Percentiles rank a stretch among this genome's conserved stretches.
Conservation (phyloP, 768 basidiomycete species). For the Panaeolus papilionaceus region DNA sequence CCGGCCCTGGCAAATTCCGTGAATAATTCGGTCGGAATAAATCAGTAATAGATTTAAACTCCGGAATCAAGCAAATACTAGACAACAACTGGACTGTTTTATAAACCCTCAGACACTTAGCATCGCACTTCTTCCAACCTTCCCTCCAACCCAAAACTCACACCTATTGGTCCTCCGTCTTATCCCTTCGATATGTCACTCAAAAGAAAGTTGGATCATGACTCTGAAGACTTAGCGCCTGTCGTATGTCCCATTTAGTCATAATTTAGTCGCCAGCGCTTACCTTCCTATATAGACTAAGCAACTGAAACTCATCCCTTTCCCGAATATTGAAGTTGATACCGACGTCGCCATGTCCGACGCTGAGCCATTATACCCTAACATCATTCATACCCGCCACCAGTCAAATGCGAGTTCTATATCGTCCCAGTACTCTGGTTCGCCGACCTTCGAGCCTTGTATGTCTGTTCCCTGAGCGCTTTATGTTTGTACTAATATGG, state of each 20-base stretch:
- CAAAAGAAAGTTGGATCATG: slow-evolving; percentile 78
- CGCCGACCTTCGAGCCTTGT: slow-evolving; percentile 54
- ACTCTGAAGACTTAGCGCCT: slow-evolving; percentile 57
- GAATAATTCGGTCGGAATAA: slow-evolving; percentile 24
- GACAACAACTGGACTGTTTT: slow-evolving; percentile 30
- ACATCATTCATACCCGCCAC: slow-evolving; percentile 65
- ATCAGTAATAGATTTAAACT: slow-evolving; percentile 26
- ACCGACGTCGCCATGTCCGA: slow-evolving; percentile 78
- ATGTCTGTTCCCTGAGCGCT: slow-evolving; percentile 33
- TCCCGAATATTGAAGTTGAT: slow-evolving; percentile 69
- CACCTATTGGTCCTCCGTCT: slow-evolving; percentile 27
- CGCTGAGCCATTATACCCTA: slow-evolving; percentile 59
- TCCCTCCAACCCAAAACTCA: slow-evolving; percentile 26
- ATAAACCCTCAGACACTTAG: slow-evolving; percentile 33
- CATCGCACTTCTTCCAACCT: slow-evolving; percentile 25
- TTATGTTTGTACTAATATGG: slow-evolving; percentile 12
- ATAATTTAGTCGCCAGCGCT: slow-evolving; percentile 30
- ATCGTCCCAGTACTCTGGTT: slow-evolving; percentile 55
- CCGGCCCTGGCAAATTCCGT: slow-evolving; percentile 28
- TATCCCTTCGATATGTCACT: slow-evolving; percentile 56
- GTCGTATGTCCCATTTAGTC: slow-evolving; percentile 44
- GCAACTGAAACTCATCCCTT: slow-evolving; percentile 77
- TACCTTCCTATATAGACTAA: slow-evolving; percentile 60
- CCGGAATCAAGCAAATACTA: slow-evolving; percentile 30
- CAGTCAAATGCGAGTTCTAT: slow-evolving; percentile 70